Conservation (phyloP, 345 rosid genomes). For the Theobroma cacao region DNA sequence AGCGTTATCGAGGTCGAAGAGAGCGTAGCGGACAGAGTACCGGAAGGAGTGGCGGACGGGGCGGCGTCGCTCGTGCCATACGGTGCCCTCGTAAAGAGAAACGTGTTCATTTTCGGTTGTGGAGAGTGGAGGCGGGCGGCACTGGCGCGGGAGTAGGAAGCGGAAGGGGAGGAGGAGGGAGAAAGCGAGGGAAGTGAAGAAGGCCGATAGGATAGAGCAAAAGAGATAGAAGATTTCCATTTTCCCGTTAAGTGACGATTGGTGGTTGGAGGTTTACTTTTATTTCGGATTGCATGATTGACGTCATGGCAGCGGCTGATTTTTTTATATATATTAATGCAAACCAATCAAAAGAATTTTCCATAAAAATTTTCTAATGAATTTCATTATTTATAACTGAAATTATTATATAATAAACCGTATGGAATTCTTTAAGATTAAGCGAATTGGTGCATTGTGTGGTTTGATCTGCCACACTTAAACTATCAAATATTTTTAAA, state of each 20-base stretch:
- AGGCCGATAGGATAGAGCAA: conserved; percentile 33
- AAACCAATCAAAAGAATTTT: no score
- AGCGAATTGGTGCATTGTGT: no score
- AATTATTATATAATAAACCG: no score
- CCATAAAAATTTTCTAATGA: no score
- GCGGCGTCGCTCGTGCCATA: conserved; percentile 85
- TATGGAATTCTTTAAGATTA: no score
- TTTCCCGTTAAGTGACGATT: neutral
- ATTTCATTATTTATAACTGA: no score
- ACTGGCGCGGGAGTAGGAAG: conserved; percentile 33
- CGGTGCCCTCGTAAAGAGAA: conserved; percentile 67
- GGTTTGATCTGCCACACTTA: no score
- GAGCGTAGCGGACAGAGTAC: conserved; percentile 74
- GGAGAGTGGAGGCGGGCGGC: conserved; percentile 21
- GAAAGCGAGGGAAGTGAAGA: conserved; percentile 32
- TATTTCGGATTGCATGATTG: neutral
- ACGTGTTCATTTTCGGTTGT: conserved; percentile 18
- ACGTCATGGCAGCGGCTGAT: neutral
- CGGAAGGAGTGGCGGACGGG: conserved; percentile 72
- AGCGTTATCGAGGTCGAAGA: conserved; percentile 62
- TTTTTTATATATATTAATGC: no score
- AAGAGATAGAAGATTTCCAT: conserved; percentile 35
- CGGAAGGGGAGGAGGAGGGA: conserved; percentile 47
- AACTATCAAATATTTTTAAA: no score
- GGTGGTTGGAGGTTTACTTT: neutral